These are phyloP conservation scores for Diplosphaera chodatii DNA, from an alignment of 139 green algal genomes.

Conservation along the genomic window DNA sequence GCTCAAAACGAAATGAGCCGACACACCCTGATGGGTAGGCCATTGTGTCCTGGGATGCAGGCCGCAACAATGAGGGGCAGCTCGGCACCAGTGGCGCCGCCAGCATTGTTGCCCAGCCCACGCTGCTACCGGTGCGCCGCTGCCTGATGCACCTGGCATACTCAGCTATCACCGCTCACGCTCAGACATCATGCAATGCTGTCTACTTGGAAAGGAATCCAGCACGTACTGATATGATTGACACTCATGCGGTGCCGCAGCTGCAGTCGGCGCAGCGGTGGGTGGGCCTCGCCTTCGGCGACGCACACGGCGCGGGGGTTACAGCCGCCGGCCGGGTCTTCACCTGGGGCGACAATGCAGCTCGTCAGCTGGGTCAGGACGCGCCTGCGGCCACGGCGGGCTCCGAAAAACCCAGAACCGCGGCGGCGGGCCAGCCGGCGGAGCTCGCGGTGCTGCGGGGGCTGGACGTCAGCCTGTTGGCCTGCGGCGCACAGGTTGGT, in stretches of 20 bases:
- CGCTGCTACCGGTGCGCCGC: not conserved
- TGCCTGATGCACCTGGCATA: too few relatives aligned
- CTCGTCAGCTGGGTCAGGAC: slow-evolving; percentile 21
- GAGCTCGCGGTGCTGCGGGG: slow-evolving; percentile 51
- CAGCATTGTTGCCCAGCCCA: not conserved
- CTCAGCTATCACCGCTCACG: too few relatives aligned
- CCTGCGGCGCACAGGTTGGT: slow-evolving; percentile 3
- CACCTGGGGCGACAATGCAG: slow-evolving; percentile 75
- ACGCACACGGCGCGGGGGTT: slow-evolving; percentile 57
- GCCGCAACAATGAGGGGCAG: slow-evolving; percentile 2
- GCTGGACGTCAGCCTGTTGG: slow-evolving; percentile 31
- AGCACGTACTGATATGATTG: too few relatives aligned
- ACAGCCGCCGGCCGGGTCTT: slow-evolving; percentile 60
- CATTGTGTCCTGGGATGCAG: too few relatives aligned
- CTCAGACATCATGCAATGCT: not conserved
- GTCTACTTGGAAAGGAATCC: too few relatives aligned
- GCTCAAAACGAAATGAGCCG: too few relatives aligned
- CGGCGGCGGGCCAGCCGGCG: slow-evolving; percentile 37
- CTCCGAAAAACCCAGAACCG: too few relatives aligned
- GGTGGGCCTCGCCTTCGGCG: slow-evolving; percentile 63
- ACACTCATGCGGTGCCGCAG: not conserved
- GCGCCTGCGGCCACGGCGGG: too few relatives aligned
- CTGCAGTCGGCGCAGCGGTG: slow-evolving; percentile 46
- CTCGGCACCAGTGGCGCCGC: not conserved
- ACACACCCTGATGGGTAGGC: too few relatives aligned